Evolutionary conservation across 2,329 filamentous ascomycete genomes (phyloP).

Genomic region (Hypomyces perniciosus): DNA sequence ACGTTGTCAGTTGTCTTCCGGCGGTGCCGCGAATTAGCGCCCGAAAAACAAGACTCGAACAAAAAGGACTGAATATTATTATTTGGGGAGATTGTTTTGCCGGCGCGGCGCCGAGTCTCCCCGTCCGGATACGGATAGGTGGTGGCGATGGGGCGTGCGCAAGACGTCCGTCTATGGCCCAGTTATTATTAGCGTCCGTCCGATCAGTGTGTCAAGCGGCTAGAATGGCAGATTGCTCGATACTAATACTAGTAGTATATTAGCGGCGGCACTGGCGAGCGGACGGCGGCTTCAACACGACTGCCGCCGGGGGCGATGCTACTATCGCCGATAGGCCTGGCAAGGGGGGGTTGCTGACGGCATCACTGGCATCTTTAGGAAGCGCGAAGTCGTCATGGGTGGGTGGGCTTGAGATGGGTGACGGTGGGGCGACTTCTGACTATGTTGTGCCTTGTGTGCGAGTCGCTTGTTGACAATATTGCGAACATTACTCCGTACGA

Average conservation of each 20-base stretch:
- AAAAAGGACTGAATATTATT: not conserved
- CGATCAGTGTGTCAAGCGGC: slow-evolving; percentile 11
- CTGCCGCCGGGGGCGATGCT: slow-evolving; percentile 6
- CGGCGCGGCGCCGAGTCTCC: slow-evolving; percentile 8
- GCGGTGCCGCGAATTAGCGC: too few relatives aligned
- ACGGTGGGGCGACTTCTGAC: slow-evolving; percentile 6
- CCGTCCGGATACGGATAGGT: slow-evolving; percentile 9
- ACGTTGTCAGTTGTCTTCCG: too few relatives aligned
- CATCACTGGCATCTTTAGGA: not conserved
- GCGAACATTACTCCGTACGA: too few relatives aligned
- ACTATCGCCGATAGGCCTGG: slow-evolving; percentile 4
- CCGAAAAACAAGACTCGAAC: not conserved
- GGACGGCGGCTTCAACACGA: slow-evolving; percentile 3
- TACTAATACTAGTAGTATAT: not conserved
- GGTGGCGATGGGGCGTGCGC: not conserved
- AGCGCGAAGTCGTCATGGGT: not conserved
- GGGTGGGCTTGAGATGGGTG: slow-evolving; percentile 8
- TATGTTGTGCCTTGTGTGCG: slow-evolving; percentile 3
- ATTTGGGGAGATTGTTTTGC: slow-evolving; percentile 7
- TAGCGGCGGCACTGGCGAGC: slow-evolving; percentile 9
- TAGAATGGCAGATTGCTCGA: slow-evolving; percentile 9
- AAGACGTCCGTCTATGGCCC: not conserved
- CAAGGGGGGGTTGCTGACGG: slow-evolving; percentile 4
- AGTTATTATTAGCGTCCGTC: slow-evolving; percentile 6
- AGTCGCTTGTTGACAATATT: slow-evolving; percentile 1